Evolutionary conservation across 2,329 filamentous ascomycete genomes (phyloP).

Genomic region (Bipolaris victoriae): DNA sequence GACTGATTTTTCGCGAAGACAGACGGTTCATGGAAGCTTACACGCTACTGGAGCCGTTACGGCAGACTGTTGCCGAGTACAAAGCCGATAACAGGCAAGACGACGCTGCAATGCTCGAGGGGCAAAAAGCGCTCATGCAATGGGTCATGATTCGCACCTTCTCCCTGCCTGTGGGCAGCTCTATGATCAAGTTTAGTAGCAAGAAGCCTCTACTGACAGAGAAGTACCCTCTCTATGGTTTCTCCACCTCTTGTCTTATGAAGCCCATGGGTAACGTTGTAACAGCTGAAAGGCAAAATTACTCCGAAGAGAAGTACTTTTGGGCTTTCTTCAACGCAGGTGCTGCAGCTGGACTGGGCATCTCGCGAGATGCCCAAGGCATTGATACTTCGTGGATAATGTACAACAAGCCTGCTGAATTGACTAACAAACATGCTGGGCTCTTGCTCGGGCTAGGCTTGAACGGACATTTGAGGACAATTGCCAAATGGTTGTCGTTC

Average conservation of each 20-base stretch:
- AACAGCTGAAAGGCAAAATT: conserved; percentile 84
- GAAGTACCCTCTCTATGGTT: conserved; percentile 86
- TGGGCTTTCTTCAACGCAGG: conserved; percentile 99
- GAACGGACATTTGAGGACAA: conserved; percentile 90
- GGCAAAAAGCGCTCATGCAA: conserved; percentile 88
- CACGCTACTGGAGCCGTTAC: conserved; percentile 82
- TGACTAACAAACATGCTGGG: conserved; percentile 95
- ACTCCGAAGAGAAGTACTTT: conserved; percentile 94
- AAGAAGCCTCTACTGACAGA: conserved; percentile 90
- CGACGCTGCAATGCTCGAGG: conserved; percentile 86
- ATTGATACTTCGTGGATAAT: conserved; percentile 99
- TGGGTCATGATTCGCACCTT: conserved; percentile 85
- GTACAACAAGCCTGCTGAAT: conserved; percentile 92
- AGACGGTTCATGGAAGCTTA: conserved; percentile 86
- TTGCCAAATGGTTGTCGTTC: conserved; percentile 98
- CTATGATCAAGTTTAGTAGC: conserved; percentile 85
- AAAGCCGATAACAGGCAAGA: conserved; percentile 76
- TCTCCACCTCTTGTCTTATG: conserved; percentile 90
- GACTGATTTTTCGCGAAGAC: conserved; percentile 89
- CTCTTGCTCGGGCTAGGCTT: conserved; percentile 89
- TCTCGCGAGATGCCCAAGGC: conserved; percentile 85
- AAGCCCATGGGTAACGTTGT: conserved; percentile 91
- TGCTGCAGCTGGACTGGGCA: conserved; percentile 88
- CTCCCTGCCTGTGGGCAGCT: conserved; percentile 85
- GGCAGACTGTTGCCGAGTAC: conserved; percentile 78